Evolutionary conservation across 2,329 filamentous ascomycete genomes (phyloP).

Genomic region (Graphiopsis chlorocephala): DNA sequence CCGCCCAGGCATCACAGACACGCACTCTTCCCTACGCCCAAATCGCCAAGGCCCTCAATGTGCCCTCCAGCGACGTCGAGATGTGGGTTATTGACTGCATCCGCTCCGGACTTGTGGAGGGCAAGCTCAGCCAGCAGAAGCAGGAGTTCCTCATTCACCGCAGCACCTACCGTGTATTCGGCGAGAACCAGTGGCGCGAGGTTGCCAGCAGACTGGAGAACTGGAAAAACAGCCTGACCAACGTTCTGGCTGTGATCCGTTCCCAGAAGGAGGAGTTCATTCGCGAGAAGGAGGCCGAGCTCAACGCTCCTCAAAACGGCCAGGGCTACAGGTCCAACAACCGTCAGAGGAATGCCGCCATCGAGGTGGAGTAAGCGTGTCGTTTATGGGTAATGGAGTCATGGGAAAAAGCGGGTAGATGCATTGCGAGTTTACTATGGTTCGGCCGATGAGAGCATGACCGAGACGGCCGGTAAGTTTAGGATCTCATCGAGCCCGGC

Average conservation of each 20-base stretch:
- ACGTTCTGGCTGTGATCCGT: slow-evolving; percentile 74
- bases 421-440: slow-evolving; percentile 15
- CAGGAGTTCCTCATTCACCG: slow-evolving; percentile 93
- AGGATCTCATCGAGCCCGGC: slow-evolving; percentile 12
- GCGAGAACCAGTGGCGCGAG: slow-evolving; percentile 97
- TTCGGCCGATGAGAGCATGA: slow-evolving; percentile 12
- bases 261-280: slow-evolving; percentile 78
- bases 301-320: slow-evolving; percentile 28
- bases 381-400: slow-evolving; percentile 15
- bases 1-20: slow-evolving; percentile 70
- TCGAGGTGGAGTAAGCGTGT: slow-evolving; percentile 29
- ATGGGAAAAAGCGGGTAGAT: slow-evolving; percentile 15
- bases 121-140: slow-evolving; percentile 90
- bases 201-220: slow-evolving; percentile 85
- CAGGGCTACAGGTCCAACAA: slow-evolving; percentile 28
- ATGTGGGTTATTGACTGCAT: slow-evolving; percentile 99
- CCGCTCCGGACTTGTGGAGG: slow-evolving; percentile 90
- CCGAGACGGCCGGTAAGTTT: slow-evolving; percentile 8
- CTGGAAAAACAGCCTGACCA: slow-evolving; percentile 79
- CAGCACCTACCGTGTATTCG: slow-evolving; percentile 93
- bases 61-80: slow-evolving; percentile 82
- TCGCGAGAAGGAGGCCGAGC: slow-evolving; percentile 73
- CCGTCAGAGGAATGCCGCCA: slow-evolving; percentile 26
- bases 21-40: slow-evolving; percentile 84
- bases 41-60: slow-evolving; percentile 81